phyloP scores from a whole-genome alignment of 305 asterid species.

The Solanum hybrid region DNA sequence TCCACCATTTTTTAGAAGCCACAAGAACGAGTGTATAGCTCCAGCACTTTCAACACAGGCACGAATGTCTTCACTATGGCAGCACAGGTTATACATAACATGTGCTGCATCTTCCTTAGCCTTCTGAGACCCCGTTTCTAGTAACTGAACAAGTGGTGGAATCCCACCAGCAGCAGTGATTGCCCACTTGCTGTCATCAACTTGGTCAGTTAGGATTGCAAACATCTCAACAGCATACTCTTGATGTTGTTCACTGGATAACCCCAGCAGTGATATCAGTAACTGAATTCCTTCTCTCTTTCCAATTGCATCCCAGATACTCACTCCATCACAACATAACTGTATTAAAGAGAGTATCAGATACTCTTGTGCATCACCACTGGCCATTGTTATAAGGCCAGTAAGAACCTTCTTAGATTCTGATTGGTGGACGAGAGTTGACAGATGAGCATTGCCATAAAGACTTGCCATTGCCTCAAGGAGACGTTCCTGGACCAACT shows the following conservation, averaged over 20 bases:
- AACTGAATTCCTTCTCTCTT: conserved; percentile 89
- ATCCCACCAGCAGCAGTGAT: conserved; percentile 94
- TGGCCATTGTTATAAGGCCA: conserved; percentile 68
- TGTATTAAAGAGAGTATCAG: conserved; percentile 48
- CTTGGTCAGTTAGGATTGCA: conserved; percentile 65
- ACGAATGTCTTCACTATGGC: conserved; percentile 74
- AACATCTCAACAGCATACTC: conserved; percentile 78
- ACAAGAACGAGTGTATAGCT: conserved; percentile 62
- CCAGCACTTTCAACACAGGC: conserved; percentile 78
- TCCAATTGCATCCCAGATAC: conserved; percentile 78
- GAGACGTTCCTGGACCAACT: conserved; percentile 70
- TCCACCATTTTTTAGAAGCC: conserved; percentile 74
- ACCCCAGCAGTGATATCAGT: conserved; percentile 67
- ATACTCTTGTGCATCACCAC: conserved; percentile 60
- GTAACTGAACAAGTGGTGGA: conserved; percentile 77
- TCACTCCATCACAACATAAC: conserved; percentile 48
- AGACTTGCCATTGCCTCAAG: conserved; percentile 84
- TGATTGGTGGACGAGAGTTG: conserved; percentile 37
- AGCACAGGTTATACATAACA: conserved; percentile 61
- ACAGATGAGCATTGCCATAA: conserved; percentile 47
- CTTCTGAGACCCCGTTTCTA: conserved; percentile 65
- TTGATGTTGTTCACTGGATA: conserved; percentile 78
- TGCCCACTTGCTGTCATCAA: conserved; percentile 96
- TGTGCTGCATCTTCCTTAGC: conserved; percentile 62
- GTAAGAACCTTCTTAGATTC: conserved; percentile 67